Percentiles rank a stretch among this genome's conserved stretches.
phyloP scores from a whole-genome alignment of 345 rosid genomes.

The Arabidopsis thaliana region TAIR10.1 NC_003074.8:102001-102500 shows the following conservation, averaged over 20 bases:
- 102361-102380: constrained; percentile 6
- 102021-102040: neutral
- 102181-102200: constrained; percentile 39
- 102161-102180: too few relatives aligned
- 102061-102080: constrained; percentile 32
- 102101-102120: constrained; percentile 20
- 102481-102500: constrained; percentile 14
- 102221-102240: neutral
- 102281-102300: neutral
- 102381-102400: constrained; percentile 40
- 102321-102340: constrained; percentile 37
- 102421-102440: neutral
- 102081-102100: constrained; percentile 34
- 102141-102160: neutral
- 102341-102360: constrained; percentile 24
- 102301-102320: constrained; percentile 23
- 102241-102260: constrained; percentile 1
- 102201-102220: constrained; percentile 35
- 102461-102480: constrained; percentile 25
- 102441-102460: constrained; percentile 23
- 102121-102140: neutral
- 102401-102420: constrained; percentile 27
- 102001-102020: constrained; percentile 39
- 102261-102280: neutral
- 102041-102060: neutral